A percentile compares a stretch with the other conserved stretches of the same genome.
Conservation (phyloP, 139 green algal species). For the Auxenochlorella protothecoides region DNA sequence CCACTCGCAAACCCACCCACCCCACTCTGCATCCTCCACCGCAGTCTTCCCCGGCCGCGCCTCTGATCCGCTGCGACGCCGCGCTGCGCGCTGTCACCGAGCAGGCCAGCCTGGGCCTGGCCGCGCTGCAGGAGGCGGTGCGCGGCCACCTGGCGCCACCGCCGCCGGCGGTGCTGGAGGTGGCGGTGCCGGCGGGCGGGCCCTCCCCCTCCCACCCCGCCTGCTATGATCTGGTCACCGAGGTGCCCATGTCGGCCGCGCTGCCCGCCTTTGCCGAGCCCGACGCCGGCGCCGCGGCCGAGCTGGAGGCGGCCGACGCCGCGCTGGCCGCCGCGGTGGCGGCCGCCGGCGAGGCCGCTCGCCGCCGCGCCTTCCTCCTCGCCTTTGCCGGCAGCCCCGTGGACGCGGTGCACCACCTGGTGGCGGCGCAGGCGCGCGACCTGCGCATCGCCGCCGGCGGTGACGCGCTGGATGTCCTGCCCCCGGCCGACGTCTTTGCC, state of each 20-base stretch:
- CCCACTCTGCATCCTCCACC: not conserved
- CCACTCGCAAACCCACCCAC: conserved; percentile 3
- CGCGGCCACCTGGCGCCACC: not conserved
- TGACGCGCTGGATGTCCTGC: conserved; percentile 9
- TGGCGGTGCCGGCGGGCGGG: conserved; percentile 11
- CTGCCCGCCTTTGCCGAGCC: not conserved
- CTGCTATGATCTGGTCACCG: conserved; percentile 46
- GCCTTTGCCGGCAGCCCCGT: conserved; percentile 61
- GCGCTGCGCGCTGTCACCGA: not conserved
- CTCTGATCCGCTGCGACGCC: not conserved
- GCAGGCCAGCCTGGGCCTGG: not conserved
- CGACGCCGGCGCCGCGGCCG: not conserved
- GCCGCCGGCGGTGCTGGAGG: not conserved
- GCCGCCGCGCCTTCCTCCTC: conserved; percentile 55
- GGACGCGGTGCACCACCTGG: conserved; percentile 65
- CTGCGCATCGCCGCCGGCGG: conserved; percentile 20
- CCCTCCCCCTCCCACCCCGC: conserved; percentile 9
- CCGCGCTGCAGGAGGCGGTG: not conserved
- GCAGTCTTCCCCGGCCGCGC: not conserved
- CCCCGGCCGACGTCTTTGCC: conserved; percentile 30
- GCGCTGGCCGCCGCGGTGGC: not conserved
- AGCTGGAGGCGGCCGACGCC: conserved; percentile 6
- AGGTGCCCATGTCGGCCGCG: conserved; percentile 18
- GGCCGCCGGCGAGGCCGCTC: conserved; percentile 36
- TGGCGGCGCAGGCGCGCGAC: conserved; percentile 43